These are phyloP conservation scores for Xylaria flabelliformis DNA, from an alignment of 495 filamentous ascomycete genomes.

Conservation along the genomic window DNA sequence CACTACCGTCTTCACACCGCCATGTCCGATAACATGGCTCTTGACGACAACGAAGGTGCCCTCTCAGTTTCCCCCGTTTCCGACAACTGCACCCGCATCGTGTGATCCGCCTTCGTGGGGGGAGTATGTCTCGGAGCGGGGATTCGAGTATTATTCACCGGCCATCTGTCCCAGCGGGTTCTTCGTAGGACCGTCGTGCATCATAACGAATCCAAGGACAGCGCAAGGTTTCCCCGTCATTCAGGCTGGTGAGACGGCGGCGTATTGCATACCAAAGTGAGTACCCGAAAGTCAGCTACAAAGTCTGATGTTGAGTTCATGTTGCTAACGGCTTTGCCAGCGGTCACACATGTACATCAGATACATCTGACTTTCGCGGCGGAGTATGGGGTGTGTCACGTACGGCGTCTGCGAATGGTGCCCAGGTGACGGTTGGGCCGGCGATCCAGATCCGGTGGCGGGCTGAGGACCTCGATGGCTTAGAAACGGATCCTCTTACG, in stretches of 20 bases:
- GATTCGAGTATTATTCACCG: conserved; percentile 51
- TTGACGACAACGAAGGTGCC: conserved; percentile 45
- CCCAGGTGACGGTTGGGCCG: conserved; percentile 45
- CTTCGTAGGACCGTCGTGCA: conserved; percentile 42
- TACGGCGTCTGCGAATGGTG: conserved; percentile 31
- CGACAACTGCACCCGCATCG: conserved; percentile 40
- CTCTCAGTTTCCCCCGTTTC: conserved; percentile 50
- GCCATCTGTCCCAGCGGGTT: conserved; percentile 52
- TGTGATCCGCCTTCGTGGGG: conserved; percentile 49
- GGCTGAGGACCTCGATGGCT: conserved; percentile 41
- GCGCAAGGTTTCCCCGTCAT: conserved; percentile 47
- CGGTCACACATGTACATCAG: conserved; percentile 48
- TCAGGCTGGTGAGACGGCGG: conserved; percentile 44
- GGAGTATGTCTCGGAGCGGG: conserved; percentile 39
- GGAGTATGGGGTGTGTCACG: conserved; percentile 48
- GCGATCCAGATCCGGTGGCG: conserved; percentile 51
- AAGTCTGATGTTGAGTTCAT: neutral
- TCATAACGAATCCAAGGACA: conserved; percentile 35
- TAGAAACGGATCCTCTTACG: conserved; percentile 47
- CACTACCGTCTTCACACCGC: conserved; percentile 49
- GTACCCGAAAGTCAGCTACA: neutral
- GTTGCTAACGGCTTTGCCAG: conserved; percentile 15
- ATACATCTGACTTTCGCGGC: conserved; percentile 48
- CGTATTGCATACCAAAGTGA: conserved; percentile 46
- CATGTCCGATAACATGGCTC: conserved; percentile 49